phyloP scores from a whole-genome alignment of 495 filamentous ascomycete species.

The Aspergillus nidulans region DNA sequence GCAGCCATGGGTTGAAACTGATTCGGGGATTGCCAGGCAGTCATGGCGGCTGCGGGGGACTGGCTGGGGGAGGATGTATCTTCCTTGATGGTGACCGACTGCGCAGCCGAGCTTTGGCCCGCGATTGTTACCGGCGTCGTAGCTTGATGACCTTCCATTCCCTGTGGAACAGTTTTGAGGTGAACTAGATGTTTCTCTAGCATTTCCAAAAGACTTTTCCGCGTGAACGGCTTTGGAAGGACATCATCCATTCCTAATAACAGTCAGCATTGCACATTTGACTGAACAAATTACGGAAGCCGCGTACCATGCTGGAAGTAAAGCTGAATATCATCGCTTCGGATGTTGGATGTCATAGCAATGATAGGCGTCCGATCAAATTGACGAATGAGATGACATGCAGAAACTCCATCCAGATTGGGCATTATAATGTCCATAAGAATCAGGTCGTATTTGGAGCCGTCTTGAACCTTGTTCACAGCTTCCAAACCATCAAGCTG shows the following conservation, averaged over 20 bases:
- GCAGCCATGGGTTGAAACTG: slow-evolving; percentile 63
- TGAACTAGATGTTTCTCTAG: slow-evolving; percentile 84
- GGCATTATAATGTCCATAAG: slow-evolving; percentile 99
- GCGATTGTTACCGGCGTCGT: slow-evolving; percentile 47
- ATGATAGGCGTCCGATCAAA: slow-evolving; percentile 87
- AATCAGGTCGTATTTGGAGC: slow-evolving; percentile 84
- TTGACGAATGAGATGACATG: slow-evolving; percentile 89
- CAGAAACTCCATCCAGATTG: slow-evolving; percentile 89
- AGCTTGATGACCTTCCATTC: slow-evolving; percentile 51
- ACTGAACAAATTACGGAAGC: background rate
- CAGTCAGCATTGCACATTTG: slow-evolving; percentile 6
- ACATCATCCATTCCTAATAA: slow-evolving; percentile 94
- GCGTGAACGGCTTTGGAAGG: slow-evolving; percentile 93
- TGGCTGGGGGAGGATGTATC: slow-evolving; percentile 78
- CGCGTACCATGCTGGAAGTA: slow-evolving; percentile 92
- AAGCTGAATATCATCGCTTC: slow-evolving; percentile 93
- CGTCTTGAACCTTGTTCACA: slow-evolving; percentile 82
- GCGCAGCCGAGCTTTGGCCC: slow-evolving; percentile 49
- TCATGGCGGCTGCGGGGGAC: slow-evolving; percentile 64
- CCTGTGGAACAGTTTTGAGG: slow-evolving; percentile 58
- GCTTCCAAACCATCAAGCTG: slow-evolving; percentile 89
- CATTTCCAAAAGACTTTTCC: slow-evolving; percentile 86
- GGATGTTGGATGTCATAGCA: slow-evolving; percentile 98
- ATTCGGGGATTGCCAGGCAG: slow-evolving; percentile 68
- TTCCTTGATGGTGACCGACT: slow-evolving; percentile 61